Percentiles rank a stretch among this genome's conserved stretches.
Conservation (phyloP, 345 rosid genomes). For the Lenwebbia sp. region DNA sequence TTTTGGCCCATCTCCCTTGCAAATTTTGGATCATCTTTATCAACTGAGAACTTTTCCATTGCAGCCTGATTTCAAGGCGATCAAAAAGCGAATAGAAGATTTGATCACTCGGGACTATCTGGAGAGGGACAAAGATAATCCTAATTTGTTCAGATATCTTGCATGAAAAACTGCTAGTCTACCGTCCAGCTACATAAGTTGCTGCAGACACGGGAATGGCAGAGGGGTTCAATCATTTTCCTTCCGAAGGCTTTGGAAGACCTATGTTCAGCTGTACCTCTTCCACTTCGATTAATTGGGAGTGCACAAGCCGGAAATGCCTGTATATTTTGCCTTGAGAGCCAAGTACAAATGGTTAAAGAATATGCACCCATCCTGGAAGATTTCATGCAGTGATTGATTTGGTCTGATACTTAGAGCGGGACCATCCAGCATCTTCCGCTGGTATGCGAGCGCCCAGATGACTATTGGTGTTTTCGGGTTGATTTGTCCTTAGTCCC, state of each 20-base stretch:
- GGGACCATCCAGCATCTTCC: neutral
- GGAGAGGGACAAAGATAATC: constrained; percentile 54
- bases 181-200: accelerated
- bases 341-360: neutral
- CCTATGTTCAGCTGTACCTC: accelerated
- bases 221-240: neutral
- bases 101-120: constrained; percentile 57
- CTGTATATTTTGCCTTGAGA: neutral
- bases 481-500: neutral
- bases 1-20: neutral
- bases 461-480: neutral
- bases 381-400: neutral
- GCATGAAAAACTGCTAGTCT: constrained; percentile 8
- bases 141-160: constrained; percentile 41
- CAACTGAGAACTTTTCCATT: neutral
- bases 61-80: constrained; percentile 77
- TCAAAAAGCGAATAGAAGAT: constrained; percentile 72
- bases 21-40: neutral
- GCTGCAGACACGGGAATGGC: accelerated
- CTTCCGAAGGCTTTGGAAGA: accelerated
- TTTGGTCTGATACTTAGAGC: neutral
- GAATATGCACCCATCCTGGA: neutral
- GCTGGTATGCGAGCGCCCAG: neutral
- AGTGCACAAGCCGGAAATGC: neutral
- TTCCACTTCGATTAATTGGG: neutral